Percentiles rank a stretch among this genome's conserved stretches.
These are phyloP conservation scores for Tulasnella sp. DNA, from an alignment of 768 basidiomycete genomes.

Conservation along the genomic window DNA sequence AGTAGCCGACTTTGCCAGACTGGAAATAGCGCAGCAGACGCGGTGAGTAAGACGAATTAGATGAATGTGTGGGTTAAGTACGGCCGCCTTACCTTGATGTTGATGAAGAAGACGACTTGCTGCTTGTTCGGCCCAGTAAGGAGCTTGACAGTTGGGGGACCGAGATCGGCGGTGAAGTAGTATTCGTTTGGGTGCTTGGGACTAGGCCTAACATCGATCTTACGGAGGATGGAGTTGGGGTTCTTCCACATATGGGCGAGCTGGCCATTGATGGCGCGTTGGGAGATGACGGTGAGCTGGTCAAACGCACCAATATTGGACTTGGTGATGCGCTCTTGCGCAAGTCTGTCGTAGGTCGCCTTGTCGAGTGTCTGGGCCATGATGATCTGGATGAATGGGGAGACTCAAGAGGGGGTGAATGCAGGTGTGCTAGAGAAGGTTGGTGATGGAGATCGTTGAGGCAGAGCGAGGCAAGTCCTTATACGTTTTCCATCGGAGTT, in stretches of 20 bases:
- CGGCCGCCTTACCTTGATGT: background rate
- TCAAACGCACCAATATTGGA: background rate
- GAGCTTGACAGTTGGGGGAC: background rate
- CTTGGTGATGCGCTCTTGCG: background rate
- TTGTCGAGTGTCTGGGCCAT: background rate
- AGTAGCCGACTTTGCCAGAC: background rate
- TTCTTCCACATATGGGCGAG: background rate
- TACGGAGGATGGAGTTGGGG: background rate
- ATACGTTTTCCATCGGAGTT: background rate
- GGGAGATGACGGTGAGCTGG: conserved; percentile 1
- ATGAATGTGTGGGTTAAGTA: background rate
- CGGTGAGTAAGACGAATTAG: background rate
- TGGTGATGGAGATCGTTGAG: background rate
- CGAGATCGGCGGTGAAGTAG: background rate
- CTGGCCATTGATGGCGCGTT: background rate
- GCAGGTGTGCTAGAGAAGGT: background rate
- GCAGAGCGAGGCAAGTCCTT: background rate
- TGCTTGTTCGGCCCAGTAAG: background rate
- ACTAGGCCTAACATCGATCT: background rate
- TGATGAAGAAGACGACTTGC: background rate
- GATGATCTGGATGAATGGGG: background rate
- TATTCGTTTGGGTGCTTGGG: background rate
- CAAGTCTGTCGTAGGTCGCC: background rate
- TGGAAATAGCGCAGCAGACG: background rate
- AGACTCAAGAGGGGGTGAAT: background rate